Percentiles rank a stretch among this genome's conserved stretches.
Conservation (phyloP, 345 rosid species). For the Ceriops zippeliana region DNA sequence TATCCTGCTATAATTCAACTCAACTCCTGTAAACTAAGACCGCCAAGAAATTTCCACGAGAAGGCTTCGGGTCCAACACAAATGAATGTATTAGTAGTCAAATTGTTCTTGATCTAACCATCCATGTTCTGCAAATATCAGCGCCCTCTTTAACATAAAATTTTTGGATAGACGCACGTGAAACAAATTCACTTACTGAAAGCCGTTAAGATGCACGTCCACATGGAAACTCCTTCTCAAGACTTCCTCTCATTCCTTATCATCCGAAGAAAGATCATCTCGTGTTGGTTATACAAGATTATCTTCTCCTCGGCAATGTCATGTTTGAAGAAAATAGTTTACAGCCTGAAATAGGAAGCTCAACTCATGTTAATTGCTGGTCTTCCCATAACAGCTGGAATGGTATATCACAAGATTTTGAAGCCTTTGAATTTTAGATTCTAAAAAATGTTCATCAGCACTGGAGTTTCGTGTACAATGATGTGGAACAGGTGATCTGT, state of each 20-base stretch:
- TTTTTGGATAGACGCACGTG: background rate
- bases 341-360: constrained; percentile 25
- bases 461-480: no score
- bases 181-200: constrained; percentile 25
- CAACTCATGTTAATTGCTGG: background rate
- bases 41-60: no score
- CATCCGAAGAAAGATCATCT: constrained; percentile 8
- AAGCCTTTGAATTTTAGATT: no score
- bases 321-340: constrained; percentile 33
- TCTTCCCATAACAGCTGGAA: background rate
- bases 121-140: background rate
- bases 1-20: no score
- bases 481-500: no score
- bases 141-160: background rate
- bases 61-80: no score
- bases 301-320: constrained; percentile 41
- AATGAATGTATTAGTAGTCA: background rate
- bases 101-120: background rate
- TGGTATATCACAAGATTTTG: no score
- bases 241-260: constrained; percentile 6
- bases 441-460: background rate
- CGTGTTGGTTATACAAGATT: constrained; percentile 13
- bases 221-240: constrained; percentile 16
- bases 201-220: constrained; percentile 13
- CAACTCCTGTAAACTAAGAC: no score